Evolutionary conservation across 2,329 filamentous ascomycete species (phyloP), one percentile per base, ranked within the genome.

Genomic region (Reticulascus tulasneorum): DNA sequence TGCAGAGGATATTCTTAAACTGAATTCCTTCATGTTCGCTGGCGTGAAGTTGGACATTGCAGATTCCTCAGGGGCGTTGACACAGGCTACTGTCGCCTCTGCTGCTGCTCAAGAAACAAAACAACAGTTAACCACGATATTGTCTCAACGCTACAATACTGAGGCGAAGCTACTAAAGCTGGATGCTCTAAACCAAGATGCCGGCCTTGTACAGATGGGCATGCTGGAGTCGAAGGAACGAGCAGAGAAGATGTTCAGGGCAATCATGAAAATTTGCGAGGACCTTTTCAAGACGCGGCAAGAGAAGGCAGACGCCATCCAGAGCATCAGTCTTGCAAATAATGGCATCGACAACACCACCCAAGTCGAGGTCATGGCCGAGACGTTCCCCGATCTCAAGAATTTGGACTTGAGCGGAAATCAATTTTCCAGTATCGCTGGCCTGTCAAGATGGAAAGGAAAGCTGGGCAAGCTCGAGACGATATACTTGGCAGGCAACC

Each of bases 331-430:
- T 23, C 74, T 98, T 10, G 81, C 84, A 13, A 78, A 79, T 56
- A 97, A 97, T 60, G 79, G 79, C 42, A 79, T 97, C 29, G 68
- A 77, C 33, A 82, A 85, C 45, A 76, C 95, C 23, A 59, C 68
- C 15, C 75, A 83, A 35, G 83, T 97, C 33, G 86, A 83, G 33
- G 73, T 79, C 2, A 72, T 97, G 2, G 80, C 87, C 9, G 75
- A 79, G 34, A 88, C 86, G 1, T 86, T 97, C 36, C 88, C 90
- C 1, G 84, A 90, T 43, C 69, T 97, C 41, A 82, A 87, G 56
- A 90, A 95, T 47, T 77, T 98, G 10, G 91, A 96, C 48, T 75
- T 97, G 18, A 93, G 87, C 36, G 78, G 82, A 54, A 97, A 97
- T 62, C 77, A 81, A 25, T 78, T 98, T 50, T 69, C 73, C 40